A percentile compares a stretch with the other conserved stretches of the same genome.
Evolutionary conservation across 257 asterid species (phyloP).

Genomic region (Solanum boliviense): DNA sequence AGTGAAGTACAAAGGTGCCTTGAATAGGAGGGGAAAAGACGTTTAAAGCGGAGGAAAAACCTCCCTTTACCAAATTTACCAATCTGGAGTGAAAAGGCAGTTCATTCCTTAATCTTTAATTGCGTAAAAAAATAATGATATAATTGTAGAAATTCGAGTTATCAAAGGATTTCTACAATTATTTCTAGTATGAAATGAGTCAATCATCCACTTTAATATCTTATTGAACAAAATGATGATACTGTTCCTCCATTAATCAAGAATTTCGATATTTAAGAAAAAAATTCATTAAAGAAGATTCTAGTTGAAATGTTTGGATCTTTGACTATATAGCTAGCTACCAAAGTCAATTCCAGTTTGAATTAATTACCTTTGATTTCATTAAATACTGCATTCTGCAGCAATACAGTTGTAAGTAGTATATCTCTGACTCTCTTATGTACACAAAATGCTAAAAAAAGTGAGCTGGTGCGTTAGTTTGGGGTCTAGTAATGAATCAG

Average conservation of each 20-base stretch:
- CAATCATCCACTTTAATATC: neutral
- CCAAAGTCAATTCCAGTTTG: neutral
- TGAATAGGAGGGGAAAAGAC: no score
- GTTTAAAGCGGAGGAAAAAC: no score
- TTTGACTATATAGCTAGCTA: neutral
- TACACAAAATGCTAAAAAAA: neutral
- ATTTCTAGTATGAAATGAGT: no score
- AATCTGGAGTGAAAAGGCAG: accelerated
- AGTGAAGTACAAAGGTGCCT: no score
- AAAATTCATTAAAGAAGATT: no score
- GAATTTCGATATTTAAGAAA: neutral
- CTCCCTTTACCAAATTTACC: neutral
- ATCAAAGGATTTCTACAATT: neutral
- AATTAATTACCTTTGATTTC: neutral
- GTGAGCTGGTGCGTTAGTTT: neutral
- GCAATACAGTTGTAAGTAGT: neutral
- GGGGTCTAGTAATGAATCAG: no score
- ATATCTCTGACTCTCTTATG: neutral
- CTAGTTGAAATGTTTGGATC: neutral
- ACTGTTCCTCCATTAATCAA: no score
- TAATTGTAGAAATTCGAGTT: neutral
- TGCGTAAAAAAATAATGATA: no score
- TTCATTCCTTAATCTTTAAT: no score
- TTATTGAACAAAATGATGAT: no score
- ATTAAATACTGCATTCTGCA: neutral